These are phyloP conservation scores for Yarrowia osloensis DNA, from an alignment of 805 yeast genomes.

Conservation along the genomic window DNA sequence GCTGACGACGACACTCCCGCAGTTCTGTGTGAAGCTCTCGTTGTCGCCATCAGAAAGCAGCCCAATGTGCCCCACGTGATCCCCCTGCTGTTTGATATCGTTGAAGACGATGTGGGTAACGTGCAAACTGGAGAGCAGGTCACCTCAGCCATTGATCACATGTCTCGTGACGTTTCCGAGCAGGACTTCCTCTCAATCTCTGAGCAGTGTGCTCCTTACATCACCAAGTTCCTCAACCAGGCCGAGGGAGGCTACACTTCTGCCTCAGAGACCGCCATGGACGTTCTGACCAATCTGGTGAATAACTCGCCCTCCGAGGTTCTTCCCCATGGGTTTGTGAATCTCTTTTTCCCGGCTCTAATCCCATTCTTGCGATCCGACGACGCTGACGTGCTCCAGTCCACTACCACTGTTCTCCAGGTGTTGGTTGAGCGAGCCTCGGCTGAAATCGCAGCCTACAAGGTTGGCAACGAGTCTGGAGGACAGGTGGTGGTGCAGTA, in stretches of 20 bases:
- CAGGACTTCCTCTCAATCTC: constrained; percentile 49
- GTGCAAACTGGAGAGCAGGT: constrained; percentile 67
- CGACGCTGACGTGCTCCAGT: constrained; percentile 45
- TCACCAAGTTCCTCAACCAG: constrained; percentile 15
- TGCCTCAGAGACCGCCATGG: constrained; percentile 20
- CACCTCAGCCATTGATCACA: constrained; percentile 63
- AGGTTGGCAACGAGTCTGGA: constrained; percentile 47
- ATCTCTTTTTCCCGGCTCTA: constrained; percentile 15
- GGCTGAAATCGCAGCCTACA: constrained; percentile 33
- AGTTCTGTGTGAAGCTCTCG: constrained; percentile 68
- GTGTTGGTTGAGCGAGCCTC: constrained; percentile 40
- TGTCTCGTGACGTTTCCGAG: constrained; percentile 53
- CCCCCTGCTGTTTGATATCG: constrained; percentile 60
- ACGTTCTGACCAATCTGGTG: constrained; percentile 9
- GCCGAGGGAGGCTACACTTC: constrained; percentile 27
- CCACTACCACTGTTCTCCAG: constrained; percentile 55
- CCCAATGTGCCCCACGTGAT: constrained; percentile 44
- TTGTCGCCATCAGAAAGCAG: constrained; percentile 56
- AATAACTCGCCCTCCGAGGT: background rate
- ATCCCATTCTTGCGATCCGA: constrained; percentile 17
- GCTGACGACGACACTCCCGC: constrained; percentile 82
- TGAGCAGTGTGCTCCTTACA: constrained; percentile 28
- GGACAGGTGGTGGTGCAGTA: constrained; percentile 60
- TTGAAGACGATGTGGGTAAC: constrained; percentile 74
- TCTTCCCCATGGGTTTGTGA: constrained; percentile 16